Evolutionary conservation across 306 rosid species (phyloP).

Genomic region (Macrotyloma uniflorum): DNA sequence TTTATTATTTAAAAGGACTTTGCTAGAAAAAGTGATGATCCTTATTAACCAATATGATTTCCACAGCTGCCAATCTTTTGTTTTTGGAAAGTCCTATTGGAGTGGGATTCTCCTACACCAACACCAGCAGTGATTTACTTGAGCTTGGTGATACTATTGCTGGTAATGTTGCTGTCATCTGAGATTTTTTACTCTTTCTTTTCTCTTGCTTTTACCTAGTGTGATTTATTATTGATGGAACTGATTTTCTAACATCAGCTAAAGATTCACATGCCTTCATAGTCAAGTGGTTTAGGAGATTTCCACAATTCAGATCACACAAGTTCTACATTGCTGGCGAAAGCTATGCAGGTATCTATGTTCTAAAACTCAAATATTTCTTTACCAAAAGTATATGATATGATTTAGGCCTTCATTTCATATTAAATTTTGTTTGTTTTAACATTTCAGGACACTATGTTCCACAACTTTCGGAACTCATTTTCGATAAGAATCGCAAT

Average conservation of each 20-base stretch:
- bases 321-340: slow-evolving; percentile 88
- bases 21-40: neutral
- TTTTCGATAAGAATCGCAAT: slow-evolving; percentile 49
- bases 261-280: slow-evolving; percentile 71
- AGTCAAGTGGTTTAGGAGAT: slow-evolving; percentile 72
- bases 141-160: slow-evolving; percentile 71
- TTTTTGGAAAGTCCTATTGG: slow-evolving; percentile 87
- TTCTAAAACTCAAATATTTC: neutral
- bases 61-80: slow-evolving; percentile 69
- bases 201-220: neutral
- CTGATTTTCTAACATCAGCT: slow-evolving; percentile 46
- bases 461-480: slow-evolving; percentile 79
- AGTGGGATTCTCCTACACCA: slow-evolving; percentile 89
- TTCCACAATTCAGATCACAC: slow-evolving; percentile 78
- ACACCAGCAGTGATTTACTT: slow-evolving; percentile 58
- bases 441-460: slow-evolving; percentile 77
- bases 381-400: neutral
- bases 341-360: slow-evolving; percentile 75
- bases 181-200: neutral
- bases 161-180: slow-evolving; percentile 47
- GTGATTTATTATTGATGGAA: slow-evolving; percentile 1
- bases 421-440: neutral
- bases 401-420: neutral
- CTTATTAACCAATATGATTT: neutral
- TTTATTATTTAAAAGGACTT: neutral